Base-by-base conservation (phyloP, 2,329 filamentous ascomycete species). In the Sclerotinia glacialis region DNA sequence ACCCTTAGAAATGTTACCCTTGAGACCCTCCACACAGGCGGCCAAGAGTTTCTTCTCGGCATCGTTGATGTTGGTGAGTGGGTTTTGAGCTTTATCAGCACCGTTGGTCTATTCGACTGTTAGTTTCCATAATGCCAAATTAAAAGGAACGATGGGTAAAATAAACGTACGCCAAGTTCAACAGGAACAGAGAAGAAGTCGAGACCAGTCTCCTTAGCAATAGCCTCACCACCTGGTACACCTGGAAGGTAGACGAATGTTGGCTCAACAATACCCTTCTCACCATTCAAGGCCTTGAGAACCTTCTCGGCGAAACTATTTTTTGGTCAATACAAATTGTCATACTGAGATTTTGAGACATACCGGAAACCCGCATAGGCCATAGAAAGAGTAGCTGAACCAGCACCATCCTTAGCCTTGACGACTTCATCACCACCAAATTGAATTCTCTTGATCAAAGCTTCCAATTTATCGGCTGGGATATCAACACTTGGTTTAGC, bases 341-440 rank as follows among this genome's bases (percentile, higher is more conserved):
- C 21, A 42, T 21, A n/a, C 18, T 31, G 0, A 1, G 1, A 37
- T 5, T 14, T 37, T 28, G 5, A 21, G 50, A 67, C 84, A 72
- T 81, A 93, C 90, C 92, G 90, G 87, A 89, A 98, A 73, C 95
- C 95, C 73, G 95, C 95, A 78, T 93, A 96, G 98, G 94, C 94
- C 94, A 99, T 99, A 83, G 93, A 97, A 75, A 98, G 91, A 71
- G 94, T 98, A 78, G 94, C 94, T 74, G 93, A 97, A 76, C 94
- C 94, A 77, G 93, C 93, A 81, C 94, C 95, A 79, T 94, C 93
- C 91, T 98, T 98, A 82, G 94, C 95, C 88, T 97, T 87, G 83
- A 98, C 94, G 74, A 98, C 94, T 88, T 98, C 95, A 80, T 98
- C 94, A 85, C 94, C 94, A 81, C 95, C 94, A 80, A 98, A 98